Conservation (phyloP, 345 rosid species). For the Erysimum cheiranthoides region DNA sequence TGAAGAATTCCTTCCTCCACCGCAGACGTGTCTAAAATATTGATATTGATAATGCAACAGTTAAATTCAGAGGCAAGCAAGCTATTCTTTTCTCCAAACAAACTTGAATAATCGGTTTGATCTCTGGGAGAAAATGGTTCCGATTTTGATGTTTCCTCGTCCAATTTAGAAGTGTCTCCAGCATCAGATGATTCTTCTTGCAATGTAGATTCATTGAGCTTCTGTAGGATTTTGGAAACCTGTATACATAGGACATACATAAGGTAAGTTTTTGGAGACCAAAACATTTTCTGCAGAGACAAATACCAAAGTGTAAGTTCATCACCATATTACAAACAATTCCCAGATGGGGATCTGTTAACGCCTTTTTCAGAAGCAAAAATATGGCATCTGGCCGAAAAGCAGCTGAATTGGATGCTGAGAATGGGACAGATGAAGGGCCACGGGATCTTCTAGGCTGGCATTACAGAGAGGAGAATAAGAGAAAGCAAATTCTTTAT, state of each 20-base stretch:
- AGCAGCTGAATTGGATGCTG: slow-evolving; percentile 58
- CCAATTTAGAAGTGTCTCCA: slow-evolving; percentile 47
- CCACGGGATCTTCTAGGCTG: slow-evolving; percentile 78
- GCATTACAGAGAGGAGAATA: slow-evolving; percentile 35
- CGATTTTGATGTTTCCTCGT: slow-evolving; percentile 50
- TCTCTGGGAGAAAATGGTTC: slow-evolving; percentile 50
- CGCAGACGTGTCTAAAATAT: slow-evolving; percentile 68
- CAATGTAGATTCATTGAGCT: slow-evolving; percentile 56
- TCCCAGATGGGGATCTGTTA: slow-evolving; percentile 65
- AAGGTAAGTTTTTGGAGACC: slow-evolving; percentile 25
- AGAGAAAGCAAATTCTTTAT: background rate
- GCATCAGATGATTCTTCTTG: slow-evolving; percentile 50
- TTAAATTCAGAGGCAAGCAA: slow-evolving; percentile 61
- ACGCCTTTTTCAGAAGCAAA: slow-evolving; percentile 70
- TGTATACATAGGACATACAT: slow-evolving; percentile 41
- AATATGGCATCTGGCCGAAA: slow-evolving; percentile 71
- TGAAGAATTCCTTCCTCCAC: slow-evolving; percentile 89
- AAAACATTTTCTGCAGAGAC: slow-evolving; percentile 12
- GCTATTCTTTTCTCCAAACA: slow-evolving; percentile 77
- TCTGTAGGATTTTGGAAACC: slow-evolving; percentile 71
- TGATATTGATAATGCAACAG: slow-evolving; percentile 56
- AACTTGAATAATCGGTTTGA: slow-evolving; percentile 62
- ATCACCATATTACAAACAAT: slow-evolving; percentile 68
- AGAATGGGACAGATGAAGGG: slow-evolving; percentile 49
- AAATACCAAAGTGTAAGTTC: slow-evolving; percentile 33